Evolutionary conservation across 225 moss, liverwort and hornwort species (phyloP), one percentile per base, ranked within the genome.

Genomic region (Neckera pumila): DNA sequence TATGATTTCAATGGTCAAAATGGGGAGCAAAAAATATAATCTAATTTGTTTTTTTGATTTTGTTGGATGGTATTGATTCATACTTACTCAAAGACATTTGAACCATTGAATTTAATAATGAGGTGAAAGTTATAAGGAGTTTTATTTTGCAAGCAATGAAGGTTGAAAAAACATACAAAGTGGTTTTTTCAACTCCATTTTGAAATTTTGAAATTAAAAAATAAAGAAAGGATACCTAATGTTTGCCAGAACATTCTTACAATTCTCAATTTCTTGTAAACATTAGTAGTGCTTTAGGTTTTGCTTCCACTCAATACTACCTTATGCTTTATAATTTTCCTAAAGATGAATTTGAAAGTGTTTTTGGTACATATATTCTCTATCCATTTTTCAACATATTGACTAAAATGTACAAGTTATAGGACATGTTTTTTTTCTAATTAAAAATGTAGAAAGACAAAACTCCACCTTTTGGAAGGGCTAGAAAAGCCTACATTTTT

Each of bases 1-100:
- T 17, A 4, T 31, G 0, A 31, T 49, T 49, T 31, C 31, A 49
- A 49, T 49, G 75, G 75, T 20, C 20, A 33, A 33, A 20, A 1
- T 0, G 1, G 4, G 7, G 0, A 12, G 0, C 0, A 10, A 49
- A 49, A 33, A 49, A 2, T 10, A 21, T 12, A 49, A 1, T 19
- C 1, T 25, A 17, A 31, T 31, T 47, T 3, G 4, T 47, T 30
- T 30, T 73, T 0, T 10, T n/a, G n/a, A n/a, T n/a, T n/a, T n/a
- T n/a, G n/a, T 74, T 45, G 45, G 6, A 2, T 31, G 47, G 2
- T 47, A 19, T 47, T 11, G 47, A 49, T 74, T 74, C 17, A 11
- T 47, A 1, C 4, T 74, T 47, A 11, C 47, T 11, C 7, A 18
- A 30, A 6, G 10, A 17, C 47, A 74, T 47, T 74, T 30, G 47